Evolutionary conservation across 345 rosid genomes (phyloP).

Genomic region (Aegle marmelos): DNA sequence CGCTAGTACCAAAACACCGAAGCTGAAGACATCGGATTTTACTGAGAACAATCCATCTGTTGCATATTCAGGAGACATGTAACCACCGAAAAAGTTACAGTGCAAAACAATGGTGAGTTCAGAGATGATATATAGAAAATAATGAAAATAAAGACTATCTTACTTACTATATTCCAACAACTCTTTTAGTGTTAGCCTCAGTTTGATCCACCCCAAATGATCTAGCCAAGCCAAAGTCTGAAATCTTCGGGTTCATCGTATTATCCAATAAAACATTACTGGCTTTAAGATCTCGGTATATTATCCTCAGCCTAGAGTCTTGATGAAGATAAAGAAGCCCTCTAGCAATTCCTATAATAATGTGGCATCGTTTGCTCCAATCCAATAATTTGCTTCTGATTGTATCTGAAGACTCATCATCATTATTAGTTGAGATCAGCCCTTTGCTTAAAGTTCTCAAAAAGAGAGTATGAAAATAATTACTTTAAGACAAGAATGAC

Average conservation of each 20-base stretch:
- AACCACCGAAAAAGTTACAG: conserved; percentile 21
- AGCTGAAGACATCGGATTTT: conserved; percentile 37
- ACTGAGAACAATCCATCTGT: conserved; percentile 24
- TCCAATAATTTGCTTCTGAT: not conserved
- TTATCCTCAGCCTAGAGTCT: conserved; percentile 24
- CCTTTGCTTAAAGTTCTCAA: not conserved
- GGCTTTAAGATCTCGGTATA: conserved; percentile 36
- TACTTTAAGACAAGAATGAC: not conserved
- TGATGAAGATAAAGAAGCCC: conserved; percentile 34
- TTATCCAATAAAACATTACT: conserved; percentile 39
- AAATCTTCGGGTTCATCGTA: conserved; percentile 45
- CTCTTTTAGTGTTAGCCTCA: conserved; percentile 35
- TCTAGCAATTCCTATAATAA: conserved; percentile 20
- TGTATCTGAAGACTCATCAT: conserved; percentile 13
- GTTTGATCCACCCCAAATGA: conserved; percentile 34
- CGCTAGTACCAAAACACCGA: conserved; percentile 30
- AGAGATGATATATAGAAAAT: not conserved
- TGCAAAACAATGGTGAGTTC: not conserved
- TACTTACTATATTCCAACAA: conserved; percentile 46
- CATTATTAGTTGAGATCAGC: not conserved
- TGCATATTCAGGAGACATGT: conserved; percentile 32
- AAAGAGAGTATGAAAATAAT: too few species aligned
- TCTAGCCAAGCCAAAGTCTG: conserved; percentile 48
- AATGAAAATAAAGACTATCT: not conserved
- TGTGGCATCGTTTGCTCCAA: conserved; percentile 10